phyloP scores from a whole-genome alignment of 768 basidiomycete genomes.

The Serendipita sp. region DNA sequence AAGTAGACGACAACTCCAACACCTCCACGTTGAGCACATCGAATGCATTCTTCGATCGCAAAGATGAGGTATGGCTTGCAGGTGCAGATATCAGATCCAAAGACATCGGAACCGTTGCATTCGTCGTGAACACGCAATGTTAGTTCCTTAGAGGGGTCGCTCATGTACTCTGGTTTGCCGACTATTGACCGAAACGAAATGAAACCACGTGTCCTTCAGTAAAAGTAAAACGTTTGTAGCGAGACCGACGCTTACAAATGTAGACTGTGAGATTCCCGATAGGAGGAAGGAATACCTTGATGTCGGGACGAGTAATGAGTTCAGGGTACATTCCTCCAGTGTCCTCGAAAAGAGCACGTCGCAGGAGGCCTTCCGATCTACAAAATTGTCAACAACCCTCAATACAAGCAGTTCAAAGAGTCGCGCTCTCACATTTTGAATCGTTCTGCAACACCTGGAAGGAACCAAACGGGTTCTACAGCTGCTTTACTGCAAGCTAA shows the following conservation, averaged over 20 bases:
- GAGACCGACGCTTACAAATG: constrained; percentile 41
- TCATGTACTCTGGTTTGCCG: constrained; percentile 64
- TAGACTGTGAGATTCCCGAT: constrained; percentile 86
- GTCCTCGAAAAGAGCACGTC: constrained; percentile 89
- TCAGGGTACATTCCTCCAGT: constrained; percentile 95
- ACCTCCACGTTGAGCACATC: constrained; percentile 65
- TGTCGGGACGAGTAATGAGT: constrained; percentile 83
- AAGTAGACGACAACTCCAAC: constrained; percentile 91
- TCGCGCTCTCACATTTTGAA: constrained; percentile 58
- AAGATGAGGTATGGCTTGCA: constrained; percentile 87
- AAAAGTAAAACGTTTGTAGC: background rate
- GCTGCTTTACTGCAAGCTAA: constrained; percentile 83
- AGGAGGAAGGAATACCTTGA: constrained; percentile 90
- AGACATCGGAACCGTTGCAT: constrained; percentile 92
- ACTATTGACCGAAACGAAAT: constrained; percentile 26
- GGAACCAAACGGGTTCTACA: constrained; percentile 90
- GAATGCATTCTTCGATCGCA: constrained; percentile 79
- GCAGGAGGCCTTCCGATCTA: constrained; percentile 67
- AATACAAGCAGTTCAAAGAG: constrained; percentile 8
- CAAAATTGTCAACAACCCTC: background rate
- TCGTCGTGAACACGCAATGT: constrained; percentile 88
- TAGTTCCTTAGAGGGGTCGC: constrained; percentile 60
- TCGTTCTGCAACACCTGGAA: constrained; percentile 86
- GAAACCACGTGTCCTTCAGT: background rate
- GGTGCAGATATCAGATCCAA: constrained; percentile 83